phyloP scores from a whole-genome alignment of 768 basidiomycete species.

The Collybia mongolica region DNA sequence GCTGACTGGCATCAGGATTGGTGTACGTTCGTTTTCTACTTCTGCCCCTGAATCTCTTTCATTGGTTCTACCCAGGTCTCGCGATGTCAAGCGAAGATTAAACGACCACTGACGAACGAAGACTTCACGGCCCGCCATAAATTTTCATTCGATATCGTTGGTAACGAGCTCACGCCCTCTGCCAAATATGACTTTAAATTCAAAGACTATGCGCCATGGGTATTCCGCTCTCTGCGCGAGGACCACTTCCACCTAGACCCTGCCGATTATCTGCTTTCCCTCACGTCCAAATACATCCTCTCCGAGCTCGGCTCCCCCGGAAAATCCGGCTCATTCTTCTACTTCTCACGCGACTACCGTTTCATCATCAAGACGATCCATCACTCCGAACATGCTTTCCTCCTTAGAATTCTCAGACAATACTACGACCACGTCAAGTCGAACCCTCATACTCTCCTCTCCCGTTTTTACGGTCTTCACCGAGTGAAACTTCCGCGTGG shows the following conservation, averaged over 20 bases:
- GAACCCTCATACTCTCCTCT: slow-evolving; percentile 93
- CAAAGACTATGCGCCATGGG: slow-evolving; percentile 98
- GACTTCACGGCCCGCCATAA: slow-evolving; percentile 92
- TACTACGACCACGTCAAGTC: slow-evolving; percentile 85
- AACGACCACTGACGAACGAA: slow-evolving; percentile 76
- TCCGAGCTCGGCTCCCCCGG: slow-evolving; percentile 98
- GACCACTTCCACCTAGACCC: slow-evolving; percentile 95
- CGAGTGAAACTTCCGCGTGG: slow-evolving; percentile 95
- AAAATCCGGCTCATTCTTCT: slow-evolving; percentile 99
- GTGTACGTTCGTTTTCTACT: slow-evolving; percentile 49
- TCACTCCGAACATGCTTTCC: slow-evolving; percentile 91
- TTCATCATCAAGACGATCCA: slow-evolving; percentile 99
- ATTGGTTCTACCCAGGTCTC: slow-evolving; percentile 62
- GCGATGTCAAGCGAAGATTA: slow-evolving; percentile 93
- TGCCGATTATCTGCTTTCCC: slow-evolving; percentile 93
- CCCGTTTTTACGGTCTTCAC: slow-evolving; percentile 95
- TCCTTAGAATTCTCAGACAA: slow-evolving; percentile 76
- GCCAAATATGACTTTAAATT: slow-evolving; percentile 99
- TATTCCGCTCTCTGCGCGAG: slow-evolving; percentile 94
- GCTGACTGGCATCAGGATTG: slow-evolving; percentile 97
- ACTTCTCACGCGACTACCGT: slow-evolving; percentile 97
- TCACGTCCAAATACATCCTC: slow-evolving; percentile 96
- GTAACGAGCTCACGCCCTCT: slow-evolving; percentile 97
- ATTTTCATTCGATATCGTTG: slow-evolving; percentile 96
- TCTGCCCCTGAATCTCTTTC: neutral